Evolutionary conservation across 148 eudicot genomes (phyloP), one percentile per base, ranked within the genome.

Genomic region (Cornus controversa): DNA sequence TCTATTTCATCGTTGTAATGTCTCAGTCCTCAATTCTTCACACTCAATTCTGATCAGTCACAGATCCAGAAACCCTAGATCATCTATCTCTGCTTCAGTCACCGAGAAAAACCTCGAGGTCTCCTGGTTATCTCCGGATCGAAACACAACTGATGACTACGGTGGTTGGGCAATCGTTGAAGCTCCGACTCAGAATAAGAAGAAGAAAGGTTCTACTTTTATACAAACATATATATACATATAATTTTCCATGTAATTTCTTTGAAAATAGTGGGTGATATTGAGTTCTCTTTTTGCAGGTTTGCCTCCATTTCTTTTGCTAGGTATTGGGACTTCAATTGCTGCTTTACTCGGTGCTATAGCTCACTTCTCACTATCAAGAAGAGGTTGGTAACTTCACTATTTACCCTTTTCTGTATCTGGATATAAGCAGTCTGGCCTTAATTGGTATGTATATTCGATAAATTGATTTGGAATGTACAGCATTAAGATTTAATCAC

Each of bases 151-250:
- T 62, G 89, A 89, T 64, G 87, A 72, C 8, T 92, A 75, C 47
- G 89, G 87, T 76, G 98, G 98, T n/a, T 94, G 98, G 98, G 86
- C 75, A 7, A 14, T 84, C 74, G 74, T 76, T 13, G 87, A 88
- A 78, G 20, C 81, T 50, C 83, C 86, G 2, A 60, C 69, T 47
- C 58, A 78, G 24, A 76, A 73, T 26, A 63, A 78, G 57, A 84
- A 78, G 68, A 84, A 78, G 66, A 80, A 68, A 87, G 89, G 91
- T 91, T 57, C 71, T 34, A n/a, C 24, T 28, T 66, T 73, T 53
- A n/a, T 25, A 31, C 34, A 28, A 6, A 2, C 45, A 40, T 8
- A 37, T 5, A 37, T 6, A 40, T 1, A 6, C 11, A 11, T 71
- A 16, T 60, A 60, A 14, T 54, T 54, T 5, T 54, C 22, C 5